These are phyloP conservation scores for Coriolopsis trogii DNA, from an alignment of 1,284 basidiomycete genomes.

Conservation along the genomic window DNA sequence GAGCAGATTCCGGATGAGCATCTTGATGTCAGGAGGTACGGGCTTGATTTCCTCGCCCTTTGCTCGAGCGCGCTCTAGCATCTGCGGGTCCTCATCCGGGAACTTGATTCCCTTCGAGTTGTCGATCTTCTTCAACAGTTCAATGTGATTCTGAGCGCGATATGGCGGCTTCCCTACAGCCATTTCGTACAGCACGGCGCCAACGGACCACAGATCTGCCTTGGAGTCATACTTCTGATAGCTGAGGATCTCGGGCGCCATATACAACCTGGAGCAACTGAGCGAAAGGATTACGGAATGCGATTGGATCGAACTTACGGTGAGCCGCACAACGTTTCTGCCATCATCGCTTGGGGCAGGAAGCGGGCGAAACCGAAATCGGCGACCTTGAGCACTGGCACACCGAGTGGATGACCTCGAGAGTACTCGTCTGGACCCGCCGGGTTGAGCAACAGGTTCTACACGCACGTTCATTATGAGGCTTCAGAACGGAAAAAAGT, in stretches of 20 bases:
- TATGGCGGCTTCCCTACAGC: slow-evolving; percentile 92
- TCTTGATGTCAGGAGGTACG: slow-evolving; percentile 87
- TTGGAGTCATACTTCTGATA: slow-evolving; percentile 99
- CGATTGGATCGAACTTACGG: slow-evolving; percentile 60
- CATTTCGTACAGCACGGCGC: slow-evolving; percentile 97
- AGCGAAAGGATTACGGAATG: not conserved
- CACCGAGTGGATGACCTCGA: slow-evolving; percentile 87
- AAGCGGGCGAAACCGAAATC: slow-evolving; percentile 98
- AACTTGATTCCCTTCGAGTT: slow-evolving; percentile 86
- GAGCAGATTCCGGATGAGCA: slow-evolving; percentile 81
- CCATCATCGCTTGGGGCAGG: slow-evolving; percentile 90
- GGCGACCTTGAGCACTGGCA: slow-evolving; percentile 94
- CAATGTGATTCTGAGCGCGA: slow-evolving; percentile 95
- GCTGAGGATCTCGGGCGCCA: slow-evolving; percentile 97
- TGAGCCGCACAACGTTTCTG: slow-evolving; percentile 97
- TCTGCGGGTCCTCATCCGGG: slow-evolving; percentile 79
- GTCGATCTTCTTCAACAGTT: slow-evolving; percentile 93
- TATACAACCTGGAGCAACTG: slow-evolving; percentile 73
- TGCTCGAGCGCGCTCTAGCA: slow-evolving; percentile 36
- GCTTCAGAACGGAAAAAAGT: not conserved
- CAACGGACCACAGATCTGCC: slow-evolving; percentile 97
- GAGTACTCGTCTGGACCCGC: slow-evolving; percentile 78
- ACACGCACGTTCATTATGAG: slow-evolving; percentile 9
- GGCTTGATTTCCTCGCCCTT: slow-evolving; percentile 50
- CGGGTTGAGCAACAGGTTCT: slow-evolving; percentile 92